Evolutionary conservation across 2,329 filamentous ascomycete species (phyloP), one percentile per base, ranked within the genome.

Genomic region (Tolypocladium nubicola): DNA sequence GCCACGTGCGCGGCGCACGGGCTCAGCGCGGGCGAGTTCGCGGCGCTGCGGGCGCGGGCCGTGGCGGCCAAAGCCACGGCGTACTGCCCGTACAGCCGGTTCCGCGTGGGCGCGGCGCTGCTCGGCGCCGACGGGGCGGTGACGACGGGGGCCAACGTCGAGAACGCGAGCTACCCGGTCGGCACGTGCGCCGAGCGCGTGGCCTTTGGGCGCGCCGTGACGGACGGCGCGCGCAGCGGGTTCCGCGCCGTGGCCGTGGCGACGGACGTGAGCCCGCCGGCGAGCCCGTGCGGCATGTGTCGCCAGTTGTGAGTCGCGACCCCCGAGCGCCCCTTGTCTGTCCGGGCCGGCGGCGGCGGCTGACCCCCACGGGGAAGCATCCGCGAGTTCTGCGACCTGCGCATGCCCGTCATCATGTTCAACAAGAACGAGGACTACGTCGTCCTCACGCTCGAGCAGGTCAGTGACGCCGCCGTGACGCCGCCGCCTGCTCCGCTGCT

Each of bases 101-200:
- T 97, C 79, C 89, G 86, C 61, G 94, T 99, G 61, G 94, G 94
- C 61, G 87, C 89, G 54, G 86, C 88, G 39, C 74, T 97, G 60
- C 84, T 97, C 61, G 70, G 70, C 41, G 67, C 71, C 13, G 73
- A 78, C 37, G 81, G 79, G 3, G 61, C 64, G 55, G 60, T 69
- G 53, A 67, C 70, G 53, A 62, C 64, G 52, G 94, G 94, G 56
- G 91, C 89, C 61, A 96, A 96, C 69, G 85, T 97, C 60, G 94
- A 99, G 75, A 97, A 97, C 70, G 92, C 90, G 1, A 79, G 88
- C 35, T 97, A 96, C 70, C 93, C 94, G 0, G 92, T 97, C 7
- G 90, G 90, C n/a, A 95, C 89, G 3, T 97, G 94, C 72, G 94
- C 94, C 16, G 94, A 99, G 79, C 80, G 93, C 58, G 89, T 93